phyloP scores from a whole-genome alignment of 2,329 filamentous ascomycete species.

The Fusarium oxysporum region DNA sequence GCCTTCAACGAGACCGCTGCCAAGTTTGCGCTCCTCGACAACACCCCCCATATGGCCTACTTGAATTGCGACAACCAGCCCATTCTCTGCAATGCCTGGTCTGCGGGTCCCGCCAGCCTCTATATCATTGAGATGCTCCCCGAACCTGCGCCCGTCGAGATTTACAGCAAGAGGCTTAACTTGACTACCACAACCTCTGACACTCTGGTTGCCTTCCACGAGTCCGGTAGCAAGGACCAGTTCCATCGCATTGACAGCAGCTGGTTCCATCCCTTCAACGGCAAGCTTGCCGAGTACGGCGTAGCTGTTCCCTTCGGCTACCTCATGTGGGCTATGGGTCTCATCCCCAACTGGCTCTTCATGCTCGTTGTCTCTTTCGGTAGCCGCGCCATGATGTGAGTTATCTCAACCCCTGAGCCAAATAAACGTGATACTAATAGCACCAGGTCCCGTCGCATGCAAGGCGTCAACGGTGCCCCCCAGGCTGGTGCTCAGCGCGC shows the following conservation, averaged over 20 bases:
- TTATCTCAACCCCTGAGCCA: constrained; percentile 33
- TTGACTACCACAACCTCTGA: constrained; percentile 74
- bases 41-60: constrained; percentile 74
- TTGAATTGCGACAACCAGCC: constrained; percentile 81
- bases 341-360: constrained; percentile 79
- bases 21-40: constrained; percentile 70
- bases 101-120: constrained; percentile 70
- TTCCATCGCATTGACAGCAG: constrained; percentile 59
- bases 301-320: constrained; percentile 75
- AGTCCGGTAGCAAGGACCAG: constrained; percentile 62
- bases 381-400: constrained; percentile 82
- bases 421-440: constrained; percentile 38
- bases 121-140: constrained; percentile 77
- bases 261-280: constrained; percentile 83
- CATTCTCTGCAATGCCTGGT: constrained; percentile 81
- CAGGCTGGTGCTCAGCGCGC: constrained; percentile 29
- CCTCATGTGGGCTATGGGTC: constrained; percentile 72
- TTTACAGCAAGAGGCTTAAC: constrained; percentile 76
- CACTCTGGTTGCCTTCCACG: constrained; percentile 70
- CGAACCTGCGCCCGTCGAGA: constrained; percentile 70
- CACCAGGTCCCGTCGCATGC: constrained; percentile 55
- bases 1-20: constrained; percentile 75
- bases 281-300: constrained; percentile 70
- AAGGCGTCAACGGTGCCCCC: constrained; percentile 29
- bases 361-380: constrained; percentile 81